These are phyloP conservation scores for Trichosporon asahii DNA, from an alignment of 1,284 basidiomycete genomes.

Conservation along the genomic window DNA sequence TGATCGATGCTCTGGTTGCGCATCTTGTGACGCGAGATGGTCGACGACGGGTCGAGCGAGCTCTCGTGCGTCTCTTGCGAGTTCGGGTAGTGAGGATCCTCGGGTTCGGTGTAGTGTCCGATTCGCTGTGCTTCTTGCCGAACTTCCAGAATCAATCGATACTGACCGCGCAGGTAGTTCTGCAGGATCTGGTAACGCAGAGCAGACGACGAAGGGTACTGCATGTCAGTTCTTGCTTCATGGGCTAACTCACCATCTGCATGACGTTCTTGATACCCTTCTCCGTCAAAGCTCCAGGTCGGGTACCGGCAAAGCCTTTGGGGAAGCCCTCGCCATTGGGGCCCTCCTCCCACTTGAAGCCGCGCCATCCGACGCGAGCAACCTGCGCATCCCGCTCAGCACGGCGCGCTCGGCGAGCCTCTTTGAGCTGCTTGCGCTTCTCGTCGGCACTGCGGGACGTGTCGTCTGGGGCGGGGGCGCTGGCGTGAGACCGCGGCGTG, in stretches of 20 bases:
- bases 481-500: slow-evolving; percentile 16
- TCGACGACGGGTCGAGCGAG: neutral
- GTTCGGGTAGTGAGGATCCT: slow-evolving; percentile 27
- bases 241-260: slow-evolving; percentile 64
- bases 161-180: slow-evolving; percentile 55
- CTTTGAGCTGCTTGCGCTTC: slow-evolving; percentile 16
- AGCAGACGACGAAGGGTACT: slow-evolving; percentile 57
- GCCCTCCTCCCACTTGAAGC: slow-evolving; percentile 48
- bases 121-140: slow-evolving; percentile 38
- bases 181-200: slow-evolving; percentile 56
- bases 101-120: slow-evolving; percentile 40
- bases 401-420: slow-evolving; percentile 26
- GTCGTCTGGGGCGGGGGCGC: slow-evolving; percentile 9
- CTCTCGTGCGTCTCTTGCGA: slow-evolving; percentile 30
- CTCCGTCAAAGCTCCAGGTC: slow-evolving; percentile 70
- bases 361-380: slow-evolving; percentile 45
- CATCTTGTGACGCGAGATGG: neutral
- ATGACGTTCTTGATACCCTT: slow-evolving; percentile 81
- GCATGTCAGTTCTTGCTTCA: slow-evolving; percentile 17
- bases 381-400: slow-evolving; percentile 28
- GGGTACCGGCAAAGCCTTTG: slow-evolving; percentile 53
- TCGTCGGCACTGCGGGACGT: slow-evolving; percentile 7
- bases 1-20: slow-evolving; percentile 19
- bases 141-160: slow-evolving; percentile 47
- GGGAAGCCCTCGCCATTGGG: slow-evolving; percentile 43